Evolutionary conservation across 192 early-diverging fungal genomes (phyloP).

Genomic region (Phlyctochytrium arcticum): DNA sequence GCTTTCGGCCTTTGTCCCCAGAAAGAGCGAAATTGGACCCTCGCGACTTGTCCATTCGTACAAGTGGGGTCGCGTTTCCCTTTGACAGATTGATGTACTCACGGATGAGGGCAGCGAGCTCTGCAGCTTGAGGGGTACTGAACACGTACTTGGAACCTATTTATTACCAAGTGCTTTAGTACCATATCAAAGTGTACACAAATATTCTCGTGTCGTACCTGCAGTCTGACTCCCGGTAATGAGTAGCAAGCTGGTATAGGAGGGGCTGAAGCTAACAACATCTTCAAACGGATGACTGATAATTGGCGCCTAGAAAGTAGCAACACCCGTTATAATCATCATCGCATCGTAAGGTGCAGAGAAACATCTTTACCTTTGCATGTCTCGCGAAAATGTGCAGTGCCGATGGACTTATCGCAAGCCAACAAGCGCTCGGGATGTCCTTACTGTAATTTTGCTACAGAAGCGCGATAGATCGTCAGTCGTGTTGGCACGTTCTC

Average conservation of each 20-base stretch:
- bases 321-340: too few relatives aligned
- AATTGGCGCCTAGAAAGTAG: conserved; percentile 29
- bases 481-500: neutral
- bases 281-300: conserved; percentile 33
- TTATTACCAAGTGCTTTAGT: neutral
- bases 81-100: conserved; percentile 37
- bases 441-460: conserved; percentile 48
- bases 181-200: neutral
- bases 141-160: conserved; percentile 46
- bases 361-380: conserved; percentile 23
- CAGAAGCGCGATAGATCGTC: neutral
- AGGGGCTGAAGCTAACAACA: conserved; percentile 40
- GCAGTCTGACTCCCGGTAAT: conserved; percentile 27
- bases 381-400: conserved; percentile 39
- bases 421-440: conserved; percentile 43
- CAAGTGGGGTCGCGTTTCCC: neutral
- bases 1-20: neutral
- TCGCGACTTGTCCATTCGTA: neutral
- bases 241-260: conserved; percentile 39
- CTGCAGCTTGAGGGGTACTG: conserved; percentile 31
- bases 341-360: neutral
- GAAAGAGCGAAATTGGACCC: neutral
- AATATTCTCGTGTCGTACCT: neutral
- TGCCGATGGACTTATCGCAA: conserved; percentile 33
- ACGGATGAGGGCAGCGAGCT: conserved; percentile 38